Evolutionary conservation across 805 yeast species (phyloP).

Genomic region (Huiozyma sinensis): DNA sequence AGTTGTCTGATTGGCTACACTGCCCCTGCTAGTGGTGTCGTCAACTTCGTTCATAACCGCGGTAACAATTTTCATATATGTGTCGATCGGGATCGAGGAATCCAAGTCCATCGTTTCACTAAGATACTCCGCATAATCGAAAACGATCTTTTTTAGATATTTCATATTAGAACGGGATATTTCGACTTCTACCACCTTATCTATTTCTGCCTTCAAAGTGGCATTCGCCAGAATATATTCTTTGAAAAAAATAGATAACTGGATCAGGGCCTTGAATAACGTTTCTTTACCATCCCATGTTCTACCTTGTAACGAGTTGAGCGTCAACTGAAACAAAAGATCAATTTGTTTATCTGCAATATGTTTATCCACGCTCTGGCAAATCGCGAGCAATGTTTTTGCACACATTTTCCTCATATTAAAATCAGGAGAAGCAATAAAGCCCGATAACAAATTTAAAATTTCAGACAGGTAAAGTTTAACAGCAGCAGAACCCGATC

Average conservation of each 20-base stretch:
- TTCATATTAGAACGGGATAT: constrained; percentile 53
- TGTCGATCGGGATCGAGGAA: constrained; percentile 1
- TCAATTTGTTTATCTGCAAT: constrained; percentile 22
- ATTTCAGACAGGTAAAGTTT: constrained; percentile 65
- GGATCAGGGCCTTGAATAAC: constrained; percentile 59
- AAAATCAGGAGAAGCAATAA: constrained; percentile 51
- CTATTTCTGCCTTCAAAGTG: constrained; percentile 30
- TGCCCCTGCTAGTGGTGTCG: not conserved
- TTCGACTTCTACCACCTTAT: constrained; percentile 43
- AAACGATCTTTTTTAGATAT: constrained; percentile 50
- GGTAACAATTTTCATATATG: constrained; percentile 29
- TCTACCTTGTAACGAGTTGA: constrained; percentile 61
- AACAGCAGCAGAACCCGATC: constrained; percentile 63
- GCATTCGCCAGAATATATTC: constrained; percentile 22
- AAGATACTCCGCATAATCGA: constrained; percentile 42
- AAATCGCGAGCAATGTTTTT: constrained; percentile 48
- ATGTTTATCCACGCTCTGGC: constrained; percentile 34
- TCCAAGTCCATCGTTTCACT: constrained; percentile 18
- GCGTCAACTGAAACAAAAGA: constrained; percentile 40
- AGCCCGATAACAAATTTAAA: constrained; percentile 35
- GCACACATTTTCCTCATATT: constrained; percentile 62
- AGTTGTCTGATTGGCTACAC: constrained; percentile 14
- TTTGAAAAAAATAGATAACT: constrained; percentile 40
- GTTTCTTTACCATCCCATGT: constrained; percentile 84
- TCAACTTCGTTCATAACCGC: constrained; percentile 22